phyloP scores from a whole-genome alignment of 2,329 filamentous ascomycete genomes.

The Bipolaris cookei region DNA sequence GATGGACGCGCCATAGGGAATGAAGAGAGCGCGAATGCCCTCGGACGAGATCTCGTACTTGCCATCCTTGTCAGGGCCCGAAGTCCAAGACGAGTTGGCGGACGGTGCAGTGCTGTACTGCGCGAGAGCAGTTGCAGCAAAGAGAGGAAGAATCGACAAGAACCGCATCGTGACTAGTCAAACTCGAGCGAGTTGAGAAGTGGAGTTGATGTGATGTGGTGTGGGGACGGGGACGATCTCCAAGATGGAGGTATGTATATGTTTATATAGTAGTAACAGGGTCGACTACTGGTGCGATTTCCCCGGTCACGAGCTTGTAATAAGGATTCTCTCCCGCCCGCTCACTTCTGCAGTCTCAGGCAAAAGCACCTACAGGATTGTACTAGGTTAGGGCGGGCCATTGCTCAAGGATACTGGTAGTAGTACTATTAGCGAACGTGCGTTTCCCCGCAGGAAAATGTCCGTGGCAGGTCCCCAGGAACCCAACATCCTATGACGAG shows the following conservation, averaged over 20 bases:
- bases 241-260: conserved; percentile 15
- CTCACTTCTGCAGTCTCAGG: conserved; percentile 21
- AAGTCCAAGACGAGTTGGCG: conserved; percentile 24
- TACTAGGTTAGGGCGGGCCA: conserved; percentile 23
- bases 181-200: conserved; percentile 22
- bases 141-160: conserved; percentile 28
- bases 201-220: conserved; percentile 23
- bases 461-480: conserved; percentile 31
- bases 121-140: conserved; percentile 36
- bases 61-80: conserved; percentile 50
- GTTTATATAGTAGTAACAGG: conserved; percentile 23
- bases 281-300: conserved; percentile 22
- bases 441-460: conserved; percentile 35
- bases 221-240: conserved; percentile 15
- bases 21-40: conserved; percentile 71
- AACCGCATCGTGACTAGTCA: conserved; percentile 38
- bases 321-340: conserved; percentile 23
- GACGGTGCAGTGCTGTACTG: conserved; percentile 29
- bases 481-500: conserved; percentile 31
- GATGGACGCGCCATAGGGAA: conserved; percentile 76
- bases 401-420: conserved; percentile 9
- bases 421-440: conserved; percentile 14
- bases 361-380: conserved; percentile 16
- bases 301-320: conserved; percentile 26
- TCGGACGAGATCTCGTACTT: conserved; percentile 76